Conservation (phyloP, 169 alveolate species). For the Eimeria necatrix region DNA sequence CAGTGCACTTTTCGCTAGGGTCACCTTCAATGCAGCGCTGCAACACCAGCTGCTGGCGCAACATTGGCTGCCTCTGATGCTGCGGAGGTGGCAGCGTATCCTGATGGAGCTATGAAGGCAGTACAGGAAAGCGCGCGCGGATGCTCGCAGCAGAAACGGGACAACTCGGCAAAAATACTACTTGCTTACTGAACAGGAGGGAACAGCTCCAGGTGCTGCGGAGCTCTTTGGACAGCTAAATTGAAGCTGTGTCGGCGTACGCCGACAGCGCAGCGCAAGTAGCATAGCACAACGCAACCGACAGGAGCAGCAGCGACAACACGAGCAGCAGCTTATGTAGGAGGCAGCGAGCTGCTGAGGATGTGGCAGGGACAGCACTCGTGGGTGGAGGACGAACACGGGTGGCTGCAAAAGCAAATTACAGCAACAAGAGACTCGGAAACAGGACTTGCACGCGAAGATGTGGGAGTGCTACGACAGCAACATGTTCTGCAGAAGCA, state of each 20-base stretch:
- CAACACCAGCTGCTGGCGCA: not conserved
- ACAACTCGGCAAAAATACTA: not conserved
- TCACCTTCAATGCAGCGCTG: slow-evolving; percentile 44
- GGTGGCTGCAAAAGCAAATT: too few relatives aligned
- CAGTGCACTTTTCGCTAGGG: not conserved
- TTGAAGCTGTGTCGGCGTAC: not conserved
- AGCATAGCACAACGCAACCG: not conserved
- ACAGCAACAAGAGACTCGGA: too few relatives aligned
- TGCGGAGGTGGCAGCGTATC: not conserved
- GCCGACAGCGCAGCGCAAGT: not conserved
- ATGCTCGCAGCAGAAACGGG: not conserved
- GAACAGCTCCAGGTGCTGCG: slow-evolving; percentile 27
- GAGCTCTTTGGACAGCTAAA: not conserved
- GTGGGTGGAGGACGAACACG: too few relatives aligned
- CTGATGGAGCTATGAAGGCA: not conserved
- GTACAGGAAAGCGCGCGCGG: not conserved
- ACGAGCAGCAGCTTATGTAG: not conserved
- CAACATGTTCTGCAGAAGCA: not conserved
- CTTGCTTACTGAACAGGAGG: not conserved
- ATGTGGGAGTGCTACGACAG: not conserved
- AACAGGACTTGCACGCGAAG: too few relatives aligned
- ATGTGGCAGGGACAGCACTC: too few relatives aligned
- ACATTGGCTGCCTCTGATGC: slow-evolving; percentile 7
- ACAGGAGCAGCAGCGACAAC: not conserved
- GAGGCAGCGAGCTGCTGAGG: not conserved